A percentile compares a stretch with the other conserved stretches of the same genome.
phyloP scores from a whole-genome alignment of 2,329 filamentous ascomycete species.

The Botrytis medusae region DNA sequence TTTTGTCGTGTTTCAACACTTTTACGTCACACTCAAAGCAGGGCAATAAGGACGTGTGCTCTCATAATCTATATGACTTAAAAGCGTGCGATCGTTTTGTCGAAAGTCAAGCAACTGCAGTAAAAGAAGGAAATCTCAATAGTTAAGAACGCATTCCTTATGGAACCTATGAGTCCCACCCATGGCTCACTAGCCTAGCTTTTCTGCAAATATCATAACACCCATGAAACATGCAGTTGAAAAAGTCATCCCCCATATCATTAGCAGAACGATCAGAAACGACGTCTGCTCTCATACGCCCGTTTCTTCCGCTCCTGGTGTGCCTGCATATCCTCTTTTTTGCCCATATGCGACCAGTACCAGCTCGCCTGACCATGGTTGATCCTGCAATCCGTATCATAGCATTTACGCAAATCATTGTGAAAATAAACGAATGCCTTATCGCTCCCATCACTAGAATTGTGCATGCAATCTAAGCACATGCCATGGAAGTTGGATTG shows the following conservation, averaged over 20 bases:
- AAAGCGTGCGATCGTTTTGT: neutral
- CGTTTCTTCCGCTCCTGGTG: neutral
- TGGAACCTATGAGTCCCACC: neutral
- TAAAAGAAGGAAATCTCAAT: neutral
- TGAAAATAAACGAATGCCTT: slow-evolving; percentile 23
- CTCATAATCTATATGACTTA: neutral
- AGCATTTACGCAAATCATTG: neutral
- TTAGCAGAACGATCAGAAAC: neutral
- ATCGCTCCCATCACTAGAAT: neutral
- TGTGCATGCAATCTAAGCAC: slow-evolving; percentile 27
- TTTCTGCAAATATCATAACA: neutral
- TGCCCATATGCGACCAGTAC: slow-evolving; percentile 26
- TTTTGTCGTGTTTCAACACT: neutral
- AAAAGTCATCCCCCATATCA: neutral
- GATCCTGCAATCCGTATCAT: slow-evolving; percentile 22
- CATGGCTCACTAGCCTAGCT: neutral
- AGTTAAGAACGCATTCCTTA: neutral
- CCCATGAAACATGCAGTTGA: neutral
- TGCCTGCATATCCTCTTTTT: slow-evolving; percentile 6
- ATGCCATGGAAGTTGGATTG: slow-evolving; percentile 23
- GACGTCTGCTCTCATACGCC: neutral
- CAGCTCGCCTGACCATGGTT: slow-evolving; percentile 24
- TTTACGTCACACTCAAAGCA: neutral
- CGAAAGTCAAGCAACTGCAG: neutral
- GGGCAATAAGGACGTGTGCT: neutral